Evolutionary conservation across 345 rosid species (phyloP), one percentile per base, ranked within the genome.

Genomic region (Brassica cretica): DNA sequence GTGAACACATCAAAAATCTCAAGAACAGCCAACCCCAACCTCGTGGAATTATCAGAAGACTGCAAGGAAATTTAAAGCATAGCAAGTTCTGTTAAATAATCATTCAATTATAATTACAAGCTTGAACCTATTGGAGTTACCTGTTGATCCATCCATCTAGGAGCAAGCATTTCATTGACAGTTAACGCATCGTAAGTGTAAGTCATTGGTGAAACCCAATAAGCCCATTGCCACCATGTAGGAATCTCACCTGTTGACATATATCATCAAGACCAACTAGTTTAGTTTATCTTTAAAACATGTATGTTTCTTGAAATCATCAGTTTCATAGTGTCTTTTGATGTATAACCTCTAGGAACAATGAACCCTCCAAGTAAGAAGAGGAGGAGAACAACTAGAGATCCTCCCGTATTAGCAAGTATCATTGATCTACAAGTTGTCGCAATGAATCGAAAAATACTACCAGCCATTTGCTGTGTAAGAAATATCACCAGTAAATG

Each of bases 291-390:
- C 51, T 5, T 25, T n/a, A 63, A 35, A n/a, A 63, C 56, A 70
- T 70, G 14, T 0, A 68, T 0, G 15, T 14, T 44, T 30, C 10
- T 41, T 7, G 14, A 51, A 65, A 60, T 32, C 6, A 60, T 32
- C 6, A 64, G 15, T 55, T 37, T 64, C n/a, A 1, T 53, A 64
- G 10, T 46, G 19, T 18, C 8, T 58, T n/a, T 46, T 58, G 10
- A 53, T 67, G 60, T 51, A 4, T 72, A 16, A 93, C 98, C 79
- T 86, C 82, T 81, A 18, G 93, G 97, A 71, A 93, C 41, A 39
- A 91, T 87, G 87, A 95, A 93, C 29, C 98, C 97, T 67, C 97
- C 98, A 11, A 91, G 87, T 87, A 95, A 53, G 89, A 90, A 91
- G 72, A 91, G 76, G 32, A 95, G 87, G 4, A 93, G 85, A 9